Evolutionary conservation across 75 land plant species (phyloP).

Genomic region (Azolla pinnata): DNA sequence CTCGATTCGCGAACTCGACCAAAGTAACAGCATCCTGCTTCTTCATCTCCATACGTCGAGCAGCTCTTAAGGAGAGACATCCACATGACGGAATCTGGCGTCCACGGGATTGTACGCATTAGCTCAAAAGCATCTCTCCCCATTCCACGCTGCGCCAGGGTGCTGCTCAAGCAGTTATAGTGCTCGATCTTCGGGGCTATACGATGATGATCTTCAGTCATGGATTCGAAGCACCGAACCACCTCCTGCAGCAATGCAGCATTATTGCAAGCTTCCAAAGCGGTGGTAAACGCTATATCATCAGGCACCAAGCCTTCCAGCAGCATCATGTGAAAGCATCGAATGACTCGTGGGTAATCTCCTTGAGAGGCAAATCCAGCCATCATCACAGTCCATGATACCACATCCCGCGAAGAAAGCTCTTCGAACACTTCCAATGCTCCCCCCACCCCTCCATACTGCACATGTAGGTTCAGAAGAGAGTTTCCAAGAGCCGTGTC

Average conservation of each 20-base stretch:
- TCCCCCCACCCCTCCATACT: background rate
- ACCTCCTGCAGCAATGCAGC: background rate
- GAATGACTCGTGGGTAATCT: background rate
- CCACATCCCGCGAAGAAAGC: background rate
- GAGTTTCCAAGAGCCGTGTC: background rate
- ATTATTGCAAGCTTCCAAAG: background rate
- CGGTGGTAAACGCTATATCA: background rate
- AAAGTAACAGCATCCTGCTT: too few species aligned
- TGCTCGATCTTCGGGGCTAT: background rate
- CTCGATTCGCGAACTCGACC: too few species aligned
- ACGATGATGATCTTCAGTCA: background rate
- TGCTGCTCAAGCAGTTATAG: background rate
- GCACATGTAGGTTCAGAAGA: background rate
- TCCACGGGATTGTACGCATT: background rate
- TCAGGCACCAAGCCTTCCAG: slow-evolving; percentile 3
- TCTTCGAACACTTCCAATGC: background rate
- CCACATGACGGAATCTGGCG: background rate
- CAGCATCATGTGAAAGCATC: background rate
- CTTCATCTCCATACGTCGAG: too few species aligned
- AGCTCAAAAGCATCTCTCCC: background rate
- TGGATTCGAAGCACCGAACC: background rate
- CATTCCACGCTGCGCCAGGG: background rate
- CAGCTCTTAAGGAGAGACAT: background rate
- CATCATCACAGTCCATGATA: background rate
- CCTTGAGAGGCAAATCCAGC: background rate